Conservation (phyloP, 176 grass and related monocot genomes). For the Avena eriantha region DNA sequence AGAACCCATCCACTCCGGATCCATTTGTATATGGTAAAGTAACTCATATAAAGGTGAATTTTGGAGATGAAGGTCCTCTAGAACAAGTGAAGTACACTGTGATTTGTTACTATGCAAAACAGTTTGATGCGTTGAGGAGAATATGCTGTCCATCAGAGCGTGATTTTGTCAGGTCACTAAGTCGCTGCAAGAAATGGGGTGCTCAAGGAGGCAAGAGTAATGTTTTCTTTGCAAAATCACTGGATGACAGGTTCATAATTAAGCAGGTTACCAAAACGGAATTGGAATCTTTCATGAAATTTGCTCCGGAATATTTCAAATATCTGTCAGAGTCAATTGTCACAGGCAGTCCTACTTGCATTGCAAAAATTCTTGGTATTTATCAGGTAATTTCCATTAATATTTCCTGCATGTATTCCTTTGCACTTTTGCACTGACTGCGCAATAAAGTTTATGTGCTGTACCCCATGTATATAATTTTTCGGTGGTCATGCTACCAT, state of each 20-base stretch:
- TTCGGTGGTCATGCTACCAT: conserved; percentile 8
- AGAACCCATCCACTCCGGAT: conserved; percentile 49
- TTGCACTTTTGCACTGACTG: not conserved
- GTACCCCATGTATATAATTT: not conserved
- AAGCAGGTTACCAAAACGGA: conserved; percentile 97
- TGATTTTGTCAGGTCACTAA: conserved; percentile 95
- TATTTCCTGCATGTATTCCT: conserved; percentile 24
- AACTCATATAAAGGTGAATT: conserved; percentile 87
- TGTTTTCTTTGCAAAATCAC: conserved; percentile 99
- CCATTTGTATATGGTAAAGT: conserved; percentile 60
- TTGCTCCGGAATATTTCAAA: conserved; percentile 90
- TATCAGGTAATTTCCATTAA: conserved; percentile 70
- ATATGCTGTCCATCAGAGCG: conserved; percentile 91
- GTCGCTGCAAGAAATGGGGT: conserved; percentile 98
- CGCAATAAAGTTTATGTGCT: conserved; percentile 5
- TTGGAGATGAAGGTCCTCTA: conserved; percentile 77
- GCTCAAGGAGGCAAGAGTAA: conserved; percentile 99
- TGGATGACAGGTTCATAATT: conserved; percentile 97
- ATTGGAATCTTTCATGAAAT: conserved; percentile 95
- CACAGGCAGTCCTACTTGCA: conserved; percentile 88
- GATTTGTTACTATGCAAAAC: conserved; percentile 89
- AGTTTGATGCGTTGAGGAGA: conserved; percentile 85
- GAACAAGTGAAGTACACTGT: conserved; percentile 86
- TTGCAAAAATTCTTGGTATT: conserved; percentile 98
- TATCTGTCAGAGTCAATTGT: conserved; percentile 85